A percentile compares a stretch with the other conserved stretches of the same genome.
These are phyloP conservation scores for Brettanomyces custersianus DNA, from an alignment of 805 yeast genomes.

Conservation along the genomic window DNA sequence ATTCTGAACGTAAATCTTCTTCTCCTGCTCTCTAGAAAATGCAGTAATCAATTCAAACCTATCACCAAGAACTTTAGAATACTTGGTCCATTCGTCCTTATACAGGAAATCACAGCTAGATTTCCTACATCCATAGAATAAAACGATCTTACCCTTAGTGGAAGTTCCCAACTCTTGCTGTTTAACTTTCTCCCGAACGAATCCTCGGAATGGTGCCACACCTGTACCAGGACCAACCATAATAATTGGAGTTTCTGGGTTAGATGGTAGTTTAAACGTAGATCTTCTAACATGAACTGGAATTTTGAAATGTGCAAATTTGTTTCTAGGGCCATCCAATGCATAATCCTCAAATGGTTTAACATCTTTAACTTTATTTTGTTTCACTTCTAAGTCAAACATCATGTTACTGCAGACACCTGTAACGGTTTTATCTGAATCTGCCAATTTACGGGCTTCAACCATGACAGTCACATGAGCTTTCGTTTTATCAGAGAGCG, in stretches of 20 bases:
- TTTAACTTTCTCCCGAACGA: constrained; percentile 75
- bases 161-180: constrained; percentile 37
- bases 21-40: constrained; percentile 67
- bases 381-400: constrained; percentile 55
- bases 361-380: constrained; percentile 35
- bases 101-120: constrained; percentile 76
- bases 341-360: constrained; percentile 52
- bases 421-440: constrained; percentile 35
- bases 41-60: constrained; percentile 72
- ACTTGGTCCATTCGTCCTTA: constrained; percentile 81
- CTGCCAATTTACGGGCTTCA: constrained; percentile 43
- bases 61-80: constrained; percentile 50
- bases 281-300: constrained; percentile 95
- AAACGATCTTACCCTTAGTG: constrained; percentile 60
- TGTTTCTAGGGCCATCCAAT: constrained; percentile 74
- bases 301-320: constrained; percentile 44
- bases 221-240: constrained; percentile 99
- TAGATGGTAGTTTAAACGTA: constrained; percentile 85
- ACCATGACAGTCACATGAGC: constrained; percentile 89
- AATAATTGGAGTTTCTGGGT: constrained; percentile 74
- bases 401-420: constrained; percentile 92
- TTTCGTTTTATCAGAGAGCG: constrained; percentile 61
- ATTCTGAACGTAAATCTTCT: constrained; percentile 81
- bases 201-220: constrained; percentile 96
- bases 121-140: constrained; percentile 85